Base-by-base conservation (phyloP, 1,139 yeast species). In the Diutina ranongensis region DNA sequence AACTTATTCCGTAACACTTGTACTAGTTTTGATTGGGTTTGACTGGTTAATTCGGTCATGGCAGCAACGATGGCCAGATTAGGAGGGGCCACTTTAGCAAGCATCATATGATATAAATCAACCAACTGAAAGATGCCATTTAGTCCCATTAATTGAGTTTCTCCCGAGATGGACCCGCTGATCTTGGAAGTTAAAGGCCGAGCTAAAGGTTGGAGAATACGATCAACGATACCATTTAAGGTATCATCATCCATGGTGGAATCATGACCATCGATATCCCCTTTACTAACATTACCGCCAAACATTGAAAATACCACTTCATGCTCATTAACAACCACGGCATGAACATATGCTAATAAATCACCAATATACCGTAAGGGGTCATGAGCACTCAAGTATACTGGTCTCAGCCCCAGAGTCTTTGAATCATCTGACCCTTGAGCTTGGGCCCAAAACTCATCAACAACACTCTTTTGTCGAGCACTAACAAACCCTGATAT, bases 361-460 rank as follows among this genome's bases (percentile, higher is more conserved):
- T 88, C 97, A 25, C 97, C 95, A 18, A 86, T 72, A 54, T 80
- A 88, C 48, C 95, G 69, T 18, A 79, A 67, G 1, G 96, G 86
- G 60, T 92, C 97, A 58, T 83, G 85, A 0, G 89, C 82, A 10
- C 82, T 74, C 45, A 82, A 64, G 44, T 76, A 73, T 20, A 86
- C 67, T 1, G 89, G 84, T 49, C 78, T 63, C 27, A 15, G n/a
- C 33, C 25, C 10, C 55, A 20, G 15, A 12, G 8, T 18, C 12
- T 38, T 34, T 27, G 47, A 49, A 3, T 46, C 35, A 45, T 63
- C 60, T 16, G 45, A 44, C 1, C 70, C 72, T 46, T 63, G 63
- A 41, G 74, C 62, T 55, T 81, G 88, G 28, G 63, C 63, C 40
- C 72, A 55, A 52, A 83, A 81, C 35, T 82, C 87, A 45, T 79